Evolutionary conservation across 768 basidiomycete species (phyloP).

Genomic region (Crepidotus variabilis): DNA sequence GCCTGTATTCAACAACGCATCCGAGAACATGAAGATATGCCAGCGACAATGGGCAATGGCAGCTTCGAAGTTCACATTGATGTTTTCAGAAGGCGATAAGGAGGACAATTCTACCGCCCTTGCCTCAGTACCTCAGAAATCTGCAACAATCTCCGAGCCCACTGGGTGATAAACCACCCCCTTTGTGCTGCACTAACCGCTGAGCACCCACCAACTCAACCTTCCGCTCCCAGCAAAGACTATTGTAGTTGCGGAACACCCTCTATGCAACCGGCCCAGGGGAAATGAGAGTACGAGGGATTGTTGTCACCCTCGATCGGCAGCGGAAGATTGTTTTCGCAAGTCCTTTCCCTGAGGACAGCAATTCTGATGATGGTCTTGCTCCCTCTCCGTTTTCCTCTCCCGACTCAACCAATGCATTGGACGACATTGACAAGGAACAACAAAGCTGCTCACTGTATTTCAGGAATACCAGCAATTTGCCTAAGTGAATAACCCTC

Average conservation of each 20-base stretch:
- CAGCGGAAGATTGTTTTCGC: background rate
- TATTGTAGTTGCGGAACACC: no score
- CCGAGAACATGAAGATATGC: conserved; percentile 75
- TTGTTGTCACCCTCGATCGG: no score
- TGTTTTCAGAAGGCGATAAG: conserved; percentile 30
- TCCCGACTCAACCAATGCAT: conserved; percentile 1
- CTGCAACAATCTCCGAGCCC: no score
- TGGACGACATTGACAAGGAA: conserved; percentile 5
- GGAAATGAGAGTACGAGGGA: no score
- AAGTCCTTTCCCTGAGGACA: conserved; percentile 14
- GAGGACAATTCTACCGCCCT: conserved; percentile 28
- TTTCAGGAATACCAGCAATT: background rate
- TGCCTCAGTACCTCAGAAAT: no score
- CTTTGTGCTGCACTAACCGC: no score
- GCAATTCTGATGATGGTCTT: conserved; percentile 15
- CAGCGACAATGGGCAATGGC: conserved; percentile 78
- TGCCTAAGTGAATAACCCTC: conserved; percentile 5
- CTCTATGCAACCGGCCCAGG: no score
- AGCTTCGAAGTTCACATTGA: conserved; percentile 49
- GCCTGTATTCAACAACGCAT: conserved; percentile 87
- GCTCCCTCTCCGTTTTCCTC: conserved; percentile 11
- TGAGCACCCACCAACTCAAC: no score
- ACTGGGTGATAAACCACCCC: no score
- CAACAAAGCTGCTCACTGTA: conserved; percentile 7
- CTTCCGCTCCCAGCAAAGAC: no score